Base-by-base conservation (phyloP, 129 eudicot genomes). In the Glebionis coronaria region DNA sequence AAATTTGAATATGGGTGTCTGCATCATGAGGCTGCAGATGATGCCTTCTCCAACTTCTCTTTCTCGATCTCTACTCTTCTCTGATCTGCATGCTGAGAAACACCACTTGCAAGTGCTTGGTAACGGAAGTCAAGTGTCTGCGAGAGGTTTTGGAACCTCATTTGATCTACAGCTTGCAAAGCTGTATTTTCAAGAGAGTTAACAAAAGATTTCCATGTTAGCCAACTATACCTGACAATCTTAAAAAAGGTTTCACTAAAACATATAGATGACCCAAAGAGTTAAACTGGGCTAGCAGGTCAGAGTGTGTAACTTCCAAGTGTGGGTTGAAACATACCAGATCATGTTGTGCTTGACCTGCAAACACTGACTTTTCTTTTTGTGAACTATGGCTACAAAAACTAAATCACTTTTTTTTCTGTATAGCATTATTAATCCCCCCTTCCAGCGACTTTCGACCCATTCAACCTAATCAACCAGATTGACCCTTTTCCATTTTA, bases 81-180 rank as follows among this genome's bases (percentile, higher is more conserved):
- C 56, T 76, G 88, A 54, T 84, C 97, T 52, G 99, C 99, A 77
- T 93, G 97, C 80, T 76, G 83, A 71, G 96, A 83, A 79, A 93
- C 83, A 68, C 93, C 97, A 35, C 82, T 86, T 58, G 99, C 99
- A 15, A 86, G 80, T 49, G 97, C 86, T 65, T 93, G 99, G 67
- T 82, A 86, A 70, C 47, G 96, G 52, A 84, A 82, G 69, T 89
- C 99, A 0, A 93, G 95, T 2, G 92, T 79, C 79, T 89, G 95
- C 0, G 90, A 80, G 29, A 93, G 85, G 71, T 78, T 93, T 80
- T 88, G 95, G 77, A 93, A 93, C 84, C 97, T 79, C 68, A 77
- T 2, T 56, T 85, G 81, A 75, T 89, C 87, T 12, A 95, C 76
- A 35, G 82, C 92, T 89, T 93, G 99, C 95, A 93, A 61, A 64